These are phyloP conservation scores for Erythrophleum fordii DNA, from an alignment of 306 rosid genomes.

Conservation along the genomic window DNA sequence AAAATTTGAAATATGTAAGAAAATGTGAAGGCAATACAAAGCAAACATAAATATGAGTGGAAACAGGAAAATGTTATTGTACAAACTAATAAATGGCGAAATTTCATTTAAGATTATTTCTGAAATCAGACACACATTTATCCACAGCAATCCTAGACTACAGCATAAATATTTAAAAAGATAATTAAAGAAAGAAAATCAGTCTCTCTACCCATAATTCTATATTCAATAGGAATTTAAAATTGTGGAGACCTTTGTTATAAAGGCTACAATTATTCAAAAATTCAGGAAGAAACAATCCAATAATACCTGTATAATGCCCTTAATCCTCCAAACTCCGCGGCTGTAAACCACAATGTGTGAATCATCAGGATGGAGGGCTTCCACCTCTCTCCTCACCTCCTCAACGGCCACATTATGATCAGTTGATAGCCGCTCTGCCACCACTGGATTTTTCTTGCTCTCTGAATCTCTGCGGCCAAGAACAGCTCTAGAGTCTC, in stretches of 20 bases:
- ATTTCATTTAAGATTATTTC: background rate
- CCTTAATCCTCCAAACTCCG: slow-evolving; percentile 87
- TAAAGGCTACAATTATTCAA: background rate
- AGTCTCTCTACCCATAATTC: background rate
- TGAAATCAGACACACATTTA: background rate
- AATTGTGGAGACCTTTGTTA: background rate
- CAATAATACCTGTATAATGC: slow-evolving; percentile 76
- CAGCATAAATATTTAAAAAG: background rate
- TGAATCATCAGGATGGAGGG: slow-evolving; percentile 78
- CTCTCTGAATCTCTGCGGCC: slow-evolving; percentile 47
- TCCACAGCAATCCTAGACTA: background rate
- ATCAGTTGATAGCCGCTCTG: slow-evolving; percentile 71
- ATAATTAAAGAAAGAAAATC: background rate
- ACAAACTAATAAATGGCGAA: background rate
- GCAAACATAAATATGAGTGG: background rate
- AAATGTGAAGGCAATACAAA: background rate
- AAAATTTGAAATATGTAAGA: background rate
- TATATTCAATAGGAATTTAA: background rate
- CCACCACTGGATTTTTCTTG: slow-evolving; percentile 48
- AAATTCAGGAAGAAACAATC: background rate
- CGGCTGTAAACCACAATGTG: slow-evolving; percentile 62
- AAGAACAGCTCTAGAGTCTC: slow-evolving; percentile 81
- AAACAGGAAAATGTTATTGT: background rate
- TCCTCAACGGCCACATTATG: slow-evolving; percentile 75
- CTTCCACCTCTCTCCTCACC: slow-evolving; percentile 74